Base-by-base conservation (phyloP, 208 protist species). In the Acanthamoeba divionensis region DNA sequence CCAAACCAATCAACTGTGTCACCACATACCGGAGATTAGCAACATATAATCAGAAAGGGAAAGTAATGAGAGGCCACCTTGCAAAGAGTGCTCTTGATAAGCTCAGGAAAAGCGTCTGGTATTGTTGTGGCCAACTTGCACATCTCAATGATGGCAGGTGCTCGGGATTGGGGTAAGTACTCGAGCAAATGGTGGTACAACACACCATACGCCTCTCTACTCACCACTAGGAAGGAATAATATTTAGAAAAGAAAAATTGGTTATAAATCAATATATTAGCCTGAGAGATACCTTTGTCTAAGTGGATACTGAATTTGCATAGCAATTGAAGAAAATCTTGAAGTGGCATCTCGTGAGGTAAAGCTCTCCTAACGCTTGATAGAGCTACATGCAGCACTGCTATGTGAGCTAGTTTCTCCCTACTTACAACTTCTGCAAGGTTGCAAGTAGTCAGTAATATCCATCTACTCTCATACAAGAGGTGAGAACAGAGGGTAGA, bases 251-350 rank as follows among this genome's bases (percentile, higher is more conserved):
- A 36, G 54, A 5, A 21, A 4, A 44, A 55, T 15, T 6, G 71
- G 2, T 24, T n/a, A 1, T 8, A 13, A 3, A 31, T 60, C 41
- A 18, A 29, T 80, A 33, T 41, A 33, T 15, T 26, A 15, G 8
- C 15, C 41, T 60, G 71, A 9, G 12, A 33, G 36, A 8, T 65
- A 85, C 75, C 80, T 18, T 69, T 69, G n/a, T 89, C 80, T 44
- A 89, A 26, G 60, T 89, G 80, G 10, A 66, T 55, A 3, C 60
- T 73, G 36, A 75, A 89, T 57, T 89, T 89, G 80, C 60, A 29
- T 47, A 89, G 60, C 18, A 50, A 63, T 29, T 67, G 29, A 50
- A 89, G 41, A 38, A 89, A 29, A 9, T 89, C 80, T 29, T 31
- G 26, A 1, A 73, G 57, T 18, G 80, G 80, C 80, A 89, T 73